Evolutionary conservation across 2,329 filamentous ascomycete genomes (phyloP).

Genomic region (Hypomyces rosellus): DNA sequence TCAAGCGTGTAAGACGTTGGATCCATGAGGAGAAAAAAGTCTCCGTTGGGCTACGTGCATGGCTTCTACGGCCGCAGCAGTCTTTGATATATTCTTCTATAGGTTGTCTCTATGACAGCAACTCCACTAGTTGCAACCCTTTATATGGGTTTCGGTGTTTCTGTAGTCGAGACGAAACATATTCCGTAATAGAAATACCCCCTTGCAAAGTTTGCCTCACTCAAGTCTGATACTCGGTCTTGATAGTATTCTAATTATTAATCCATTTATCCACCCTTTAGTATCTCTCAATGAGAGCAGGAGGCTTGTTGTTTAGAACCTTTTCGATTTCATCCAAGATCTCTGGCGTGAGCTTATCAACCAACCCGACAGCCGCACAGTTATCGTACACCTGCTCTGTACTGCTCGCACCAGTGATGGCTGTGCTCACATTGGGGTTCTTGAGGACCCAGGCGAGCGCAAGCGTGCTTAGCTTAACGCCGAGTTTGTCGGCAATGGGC

Average conservation of each 20-base stretch:
- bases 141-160: no score
- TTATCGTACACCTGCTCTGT: conserved; percentile 56
- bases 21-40: no score
- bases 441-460: conserved; percentile 58
- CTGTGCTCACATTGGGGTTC: conserved; percentile 55
- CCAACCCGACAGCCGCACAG: conserved; percentile 43
- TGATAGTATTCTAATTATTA: background rate
- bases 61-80: no score
- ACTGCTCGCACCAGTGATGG: conserved; percentile 54
- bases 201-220: no score
- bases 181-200: no score
- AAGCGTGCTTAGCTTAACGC: conserved; percentile 49
- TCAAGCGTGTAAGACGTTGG: no score
- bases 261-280: conserved; percentile 10
- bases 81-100: no score
- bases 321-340: conserved; percentile 54
- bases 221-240: no score
- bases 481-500: conserved; percentile 59
- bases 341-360: conserved; percentile 53
- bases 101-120: no score
- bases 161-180: no score
- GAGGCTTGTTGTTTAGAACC: conserved; percentile 53
- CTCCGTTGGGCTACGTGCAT: no score
- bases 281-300: conserved; percentile 31
- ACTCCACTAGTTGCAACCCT: no score